These are phyloP conservation scores for Yamadazyma insecticola DNA, from an alignment of 805 yeast species.

Conservation along the genomic window DNA sequence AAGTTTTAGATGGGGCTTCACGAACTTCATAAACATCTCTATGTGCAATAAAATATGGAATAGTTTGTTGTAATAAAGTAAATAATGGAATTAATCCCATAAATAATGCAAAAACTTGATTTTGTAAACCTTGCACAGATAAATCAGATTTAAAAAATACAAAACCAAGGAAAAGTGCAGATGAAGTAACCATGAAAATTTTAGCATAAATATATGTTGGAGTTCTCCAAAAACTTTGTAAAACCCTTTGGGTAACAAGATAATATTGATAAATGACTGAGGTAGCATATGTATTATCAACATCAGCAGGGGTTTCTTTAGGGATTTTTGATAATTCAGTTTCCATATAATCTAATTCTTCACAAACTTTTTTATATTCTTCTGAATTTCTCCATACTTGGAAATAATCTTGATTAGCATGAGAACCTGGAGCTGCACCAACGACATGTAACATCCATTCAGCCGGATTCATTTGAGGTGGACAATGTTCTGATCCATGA, in stretches of 20 bases:
- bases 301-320: conserved; percentile 19
- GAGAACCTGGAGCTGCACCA: conserved; percentile 80
- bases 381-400: conserved; percentile 74
- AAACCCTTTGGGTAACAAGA: conserved; percentile 25
- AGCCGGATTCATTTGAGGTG: conserved; percentile 34
- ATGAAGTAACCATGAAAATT: conserved; percentile 46
- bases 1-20: conserved; percentile 42
- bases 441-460: conserved; percentile 90
- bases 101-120: conserved; percentile 54
- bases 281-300: conserved; percentile 27
- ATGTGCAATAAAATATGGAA: conserved; percentile 40
- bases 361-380: conserved; percentile 54
- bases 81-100: conserved; percentile 38
- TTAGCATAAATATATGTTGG: conserved; percentile 62
- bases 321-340: conserved; percentile 32
- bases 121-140: conserved; percentile 59
- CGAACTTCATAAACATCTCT: conserved; percentile 45
- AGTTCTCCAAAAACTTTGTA: conserved; percentile 47
- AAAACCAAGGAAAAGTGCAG: conserved; percentile 69
- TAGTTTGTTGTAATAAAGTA: conserved; percentile 37
- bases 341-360: conserved; percentile 64
- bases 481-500: conserved; percentile 55
- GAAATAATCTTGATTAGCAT: conserved; percentile 65
- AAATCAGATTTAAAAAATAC: conserved; percentile 59
- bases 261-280: conserved; percentile 24